Base-by-base conservation (phyloP, 768 basidiomycete species). In the Russula earlei region DNA sequence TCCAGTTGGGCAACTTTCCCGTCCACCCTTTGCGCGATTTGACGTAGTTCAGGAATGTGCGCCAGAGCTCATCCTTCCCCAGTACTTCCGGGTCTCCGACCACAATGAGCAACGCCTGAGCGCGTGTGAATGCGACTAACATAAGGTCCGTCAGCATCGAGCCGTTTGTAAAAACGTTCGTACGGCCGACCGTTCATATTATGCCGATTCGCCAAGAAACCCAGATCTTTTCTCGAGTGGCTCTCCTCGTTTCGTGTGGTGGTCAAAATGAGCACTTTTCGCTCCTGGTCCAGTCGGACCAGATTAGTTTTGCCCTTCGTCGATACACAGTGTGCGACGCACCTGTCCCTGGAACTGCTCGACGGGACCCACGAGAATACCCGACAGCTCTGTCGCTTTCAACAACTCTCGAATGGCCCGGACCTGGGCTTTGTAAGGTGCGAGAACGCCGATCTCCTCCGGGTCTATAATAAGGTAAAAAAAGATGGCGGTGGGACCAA, bases 61-160 rank as follows among this genome's bases (percentile, higher is more conserved):
- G 49, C 84, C 83, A 85, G 2, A 82, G 66, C 0, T 77, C 78
- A 62, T 84, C 82, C 27, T 83, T 72, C 4, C 74, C 76, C 6
- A 85, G 73, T 5, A 83, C 75, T 3, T 68, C 66, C 0, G 83
- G 79, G 62, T 85, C 78, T 2, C 83, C 84, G 41, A 86, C 67
- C 45, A 85, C 70, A 58, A 84, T 77, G 9, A 86, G 74, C 4
- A 85, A 70, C 0, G 82, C 78, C 65, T 84, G 76, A 0, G 82
- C 82, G 4, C 83, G 80, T 0, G 84, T 86, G 9, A 86, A 67
- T 3, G 83, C 81, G 31, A 85, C 84, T 84, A 50, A 8, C 7
- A 19, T 8, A 24, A 20, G 7, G 37, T 34, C 24, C 19, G n/a
- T 52, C n/a, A 31, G 45, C 6, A 11, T n/a, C 25, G 45, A n/a